Conservation (phyloP, 2,329 filamentous ascomycete genomes). For the Penicillium sp. region DNA sequence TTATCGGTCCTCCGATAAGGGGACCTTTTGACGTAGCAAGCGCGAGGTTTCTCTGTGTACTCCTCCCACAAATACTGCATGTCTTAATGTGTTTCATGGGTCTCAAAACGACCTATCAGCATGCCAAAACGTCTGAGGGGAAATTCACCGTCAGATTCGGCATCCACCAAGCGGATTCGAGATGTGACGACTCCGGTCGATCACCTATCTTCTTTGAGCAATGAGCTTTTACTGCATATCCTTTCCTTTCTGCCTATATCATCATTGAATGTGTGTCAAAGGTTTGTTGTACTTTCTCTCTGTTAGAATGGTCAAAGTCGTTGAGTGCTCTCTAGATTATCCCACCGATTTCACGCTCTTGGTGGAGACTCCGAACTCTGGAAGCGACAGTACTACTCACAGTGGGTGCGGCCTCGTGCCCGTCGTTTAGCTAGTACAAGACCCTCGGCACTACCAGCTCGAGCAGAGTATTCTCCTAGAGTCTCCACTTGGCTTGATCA, state of each 20-base stretch:
- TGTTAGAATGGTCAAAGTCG: not conserved
- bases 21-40: constrained; percentile 12
- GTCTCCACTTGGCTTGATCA: constrained; percentile 64
- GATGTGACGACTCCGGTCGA: constrained; percentile 47
- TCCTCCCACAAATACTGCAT: not conserved
- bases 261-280: constrained; percentile 65
- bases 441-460: constrained; percentile 39
- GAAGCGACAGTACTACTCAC: constrained; percentile 83
- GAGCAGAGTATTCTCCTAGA: constrained; percentile 54
- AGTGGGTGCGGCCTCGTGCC: constrained; percentile 81
- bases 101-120: constrained; percentile 6
- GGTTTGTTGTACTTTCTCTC: constrained; percentile 43
- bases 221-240: constrained; percentile 84
- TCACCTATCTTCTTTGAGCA: constrained; percentile 71
- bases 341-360: constrained; percentile 70
- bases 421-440: constrained; percentile 70
- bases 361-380: constrained; percentile 83
- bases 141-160: constrained; percentile 13
- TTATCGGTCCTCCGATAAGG: constrained; percentile 17
- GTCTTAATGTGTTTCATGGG: not conserved
- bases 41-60: constrained; percentile 2
- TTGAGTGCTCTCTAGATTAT: constrained; percentile 42
- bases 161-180: constrained; percentile 48
- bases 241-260: constrained; percentile 72
- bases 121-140: constrained; percentile 37